Percentiles rank a stretch among this genome's conserved stretches.
These are phyloP conservation scores for Talaromyces sp. DNA, from an alignment of 2,329 filamentous ascomycete species.

Conservation along the genomic window DNA sequence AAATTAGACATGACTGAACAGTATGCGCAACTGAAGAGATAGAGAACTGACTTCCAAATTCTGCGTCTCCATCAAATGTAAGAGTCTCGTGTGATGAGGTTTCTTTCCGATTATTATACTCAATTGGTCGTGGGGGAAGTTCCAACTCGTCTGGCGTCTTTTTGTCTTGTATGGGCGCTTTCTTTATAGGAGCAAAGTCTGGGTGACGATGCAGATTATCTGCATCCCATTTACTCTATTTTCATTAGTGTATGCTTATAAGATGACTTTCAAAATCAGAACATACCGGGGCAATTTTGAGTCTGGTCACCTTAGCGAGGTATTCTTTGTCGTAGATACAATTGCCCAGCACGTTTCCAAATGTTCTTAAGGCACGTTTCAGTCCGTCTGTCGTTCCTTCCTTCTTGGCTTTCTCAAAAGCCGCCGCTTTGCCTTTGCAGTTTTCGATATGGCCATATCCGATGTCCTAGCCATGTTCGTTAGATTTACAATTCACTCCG, in stretches of 20 bases:
- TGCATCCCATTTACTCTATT: constrained; percentile 67
- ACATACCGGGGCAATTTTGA: constrained; percentile 68
- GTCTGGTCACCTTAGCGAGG: constrained; percentile 79
- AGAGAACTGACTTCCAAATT: constrained; percentile 41
- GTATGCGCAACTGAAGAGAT: neutral
- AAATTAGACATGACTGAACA: neutral
- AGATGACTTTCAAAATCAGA: neutral
- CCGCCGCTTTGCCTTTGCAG: constrained; percentile 87
- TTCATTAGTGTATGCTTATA: neutral
- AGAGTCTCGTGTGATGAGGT: constrained; percentile 26
- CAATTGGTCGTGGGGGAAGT: constrained; percentile 35
- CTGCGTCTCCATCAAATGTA: constrained; percentile 39
- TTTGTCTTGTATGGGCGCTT: constrained; percentile 45
- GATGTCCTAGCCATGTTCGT: constrained; percentile 60
- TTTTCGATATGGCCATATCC: constrained; percentile 98
- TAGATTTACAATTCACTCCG: neutral
- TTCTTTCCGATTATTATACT: constrained; percentile 27
- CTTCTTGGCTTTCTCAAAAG: constrained; percentile 98
- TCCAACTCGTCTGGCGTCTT: constrained; percentile 47
- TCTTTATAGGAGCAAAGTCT: constrained; percentile 64
- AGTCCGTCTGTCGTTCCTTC: constrained; percentile 93
- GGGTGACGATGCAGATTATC: constrained; percentile 77
- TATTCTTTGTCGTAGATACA: constrained; percentile 98
- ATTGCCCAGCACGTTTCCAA: constrained; percentile 96
- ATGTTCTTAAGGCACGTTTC: constrained; percentile 84